Conservation (phyloP, 2,329 filamentous ascomycete genomes). For the Alternaria brassicae region DNA sequence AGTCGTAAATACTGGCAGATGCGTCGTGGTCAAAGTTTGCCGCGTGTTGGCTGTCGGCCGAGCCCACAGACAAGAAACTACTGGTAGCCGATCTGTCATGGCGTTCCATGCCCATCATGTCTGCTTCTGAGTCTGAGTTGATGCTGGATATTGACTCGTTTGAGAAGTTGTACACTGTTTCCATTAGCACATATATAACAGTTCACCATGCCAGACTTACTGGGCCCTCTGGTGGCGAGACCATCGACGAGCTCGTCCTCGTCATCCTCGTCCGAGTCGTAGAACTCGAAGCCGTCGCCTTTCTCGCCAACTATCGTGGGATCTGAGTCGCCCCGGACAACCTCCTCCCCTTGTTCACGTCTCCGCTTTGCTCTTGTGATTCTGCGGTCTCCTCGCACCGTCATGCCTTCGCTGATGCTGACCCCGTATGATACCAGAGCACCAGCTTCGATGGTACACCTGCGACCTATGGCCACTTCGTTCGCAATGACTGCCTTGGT, state of each 20-base stretch:
- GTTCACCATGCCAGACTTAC: constrained; percentile 28
- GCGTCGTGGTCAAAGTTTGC: constrained; percentile 86
- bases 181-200: constrained; percentile 22
- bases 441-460: constrained; percentile 72
- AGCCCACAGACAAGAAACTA: constrained; percentile 76
- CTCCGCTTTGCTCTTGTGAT: constrained; percentile 58
- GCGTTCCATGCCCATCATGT: constrained; percentile 52
- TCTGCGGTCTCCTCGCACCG: constrained; percentile 51
- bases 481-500: constrained; percentile 78
- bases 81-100: constrained; percentile 67
- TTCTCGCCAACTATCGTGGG: constrained; percentile 62
- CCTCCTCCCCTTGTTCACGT: constrained; percentile 52
- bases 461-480: constrained; percentile 73
- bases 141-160: constrained; percentile 70
- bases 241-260: constrained; percentile 62
- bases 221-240: constrained; percentile 46
- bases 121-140: constrained; percentile 59
- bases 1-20: constrained; percentile 84
- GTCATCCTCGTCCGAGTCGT: constrained; percentile 66
- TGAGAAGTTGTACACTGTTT: constrained; percentile 59
- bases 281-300: constrained; percentile 68
- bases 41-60: constrained; percentile 62
- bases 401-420: constrained; percentile 68
- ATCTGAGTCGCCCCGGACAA: constrained; percentile 53
- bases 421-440: constrained; percentile 83